Percentiles rank a stretch among this genome's conserved stretches.
Conservation (phyloP, 352 stramenopile species). For the Pythium aristosporum region DNA sequence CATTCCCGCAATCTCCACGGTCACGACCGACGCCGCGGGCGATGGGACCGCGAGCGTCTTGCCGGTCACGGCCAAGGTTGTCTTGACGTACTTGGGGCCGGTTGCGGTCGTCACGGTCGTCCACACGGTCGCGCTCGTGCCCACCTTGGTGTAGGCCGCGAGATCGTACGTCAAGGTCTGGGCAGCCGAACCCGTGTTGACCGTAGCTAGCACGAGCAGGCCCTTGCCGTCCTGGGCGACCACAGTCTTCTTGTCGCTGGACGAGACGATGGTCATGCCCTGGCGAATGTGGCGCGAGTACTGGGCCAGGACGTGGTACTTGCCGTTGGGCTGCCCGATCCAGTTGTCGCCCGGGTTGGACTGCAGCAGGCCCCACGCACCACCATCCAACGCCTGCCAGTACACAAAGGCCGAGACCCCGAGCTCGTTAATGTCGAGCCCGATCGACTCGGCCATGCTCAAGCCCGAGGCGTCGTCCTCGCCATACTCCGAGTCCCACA, state of each 20-base stretch:
- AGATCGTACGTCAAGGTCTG: constrained; percentile 45
- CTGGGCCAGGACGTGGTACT: constrained; percentile 59
- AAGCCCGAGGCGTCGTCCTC: constrained; percentile 46
- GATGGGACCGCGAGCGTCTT: constrained; percentile 35
- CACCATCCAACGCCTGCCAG: constrained; percentile 57
- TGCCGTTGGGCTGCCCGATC: constrained; percentile 40
- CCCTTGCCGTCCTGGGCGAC: constrained; percentile 38
- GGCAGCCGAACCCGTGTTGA: constrained; percentile 35
- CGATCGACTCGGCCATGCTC: constrained; percentile 48
- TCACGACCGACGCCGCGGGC: constrained; percentile 40
- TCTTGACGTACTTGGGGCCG: constrained; percentile 32
- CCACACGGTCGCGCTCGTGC: constrained; percentile 34
- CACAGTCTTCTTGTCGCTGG: constrained; percentile 42
- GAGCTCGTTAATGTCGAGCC: constrained; percentile 59
- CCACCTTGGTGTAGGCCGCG: constrained; percentile 31
- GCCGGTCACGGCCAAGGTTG: constrained; percentile 27
- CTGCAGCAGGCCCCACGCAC: constrained; percentile 53
- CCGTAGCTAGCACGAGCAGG: constrained; percentile 43
- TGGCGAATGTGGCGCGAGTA: constrained; percentile 64
- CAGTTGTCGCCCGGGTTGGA: constrained; percentile 37
- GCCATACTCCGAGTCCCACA: constrained; percentile 67
- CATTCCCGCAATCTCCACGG: constrained; percentile 40
- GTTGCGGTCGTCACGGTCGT: constrained; percentile 45
- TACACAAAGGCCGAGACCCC: constrained; percentile 61
- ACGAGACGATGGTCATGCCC: constrained; percentile 49